Conservation (phyloP, 257 asterid species). For the Nicotiana obtusifolia region DNA sequence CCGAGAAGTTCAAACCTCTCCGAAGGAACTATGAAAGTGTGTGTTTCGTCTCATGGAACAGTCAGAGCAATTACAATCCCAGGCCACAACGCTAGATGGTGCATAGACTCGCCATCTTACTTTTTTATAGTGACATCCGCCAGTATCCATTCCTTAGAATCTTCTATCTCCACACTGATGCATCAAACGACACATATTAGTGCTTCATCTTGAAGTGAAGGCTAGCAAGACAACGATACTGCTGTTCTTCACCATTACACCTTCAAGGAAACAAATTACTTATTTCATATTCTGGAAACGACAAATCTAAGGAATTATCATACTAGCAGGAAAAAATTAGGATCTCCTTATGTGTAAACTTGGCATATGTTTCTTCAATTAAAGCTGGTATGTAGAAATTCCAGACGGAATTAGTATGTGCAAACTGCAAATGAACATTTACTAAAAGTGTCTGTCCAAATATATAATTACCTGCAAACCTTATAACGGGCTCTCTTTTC, state of each 20-base stretch:
- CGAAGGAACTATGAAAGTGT: constrained; percentile 68
- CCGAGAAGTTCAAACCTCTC: constrained; percentile 56
- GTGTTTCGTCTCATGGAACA: constrained; percentile 83
- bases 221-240: neutral
- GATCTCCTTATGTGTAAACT: neutral
- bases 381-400: neutral
- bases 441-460: neutral
- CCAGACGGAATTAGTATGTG: neutral
- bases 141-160: constrained; percentile 27
- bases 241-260: neutral
- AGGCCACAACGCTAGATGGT: constrained; percentile 48
- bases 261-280: neutral
- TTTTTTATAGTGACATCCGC: constrained; percentile 83
- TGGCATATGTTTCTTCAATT: neutral
- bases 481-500: neutral
- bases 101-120: constrained; percentile 71
- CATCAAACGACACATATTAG: neutral
- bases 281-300: neutral
- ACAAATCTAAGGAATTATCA: neutral
- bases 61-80: constrained; percentile 79
- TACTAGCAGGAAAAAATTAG: neutral
- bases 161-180: neutral
- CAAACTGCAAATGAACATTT: neutral
- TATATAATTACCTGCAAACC: neutral
- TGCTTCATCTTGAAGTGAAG: neutral